Conservation (phyloP, 495 filamentous ascomycete genomes). For the Daldinia bambusicola region DNA sequence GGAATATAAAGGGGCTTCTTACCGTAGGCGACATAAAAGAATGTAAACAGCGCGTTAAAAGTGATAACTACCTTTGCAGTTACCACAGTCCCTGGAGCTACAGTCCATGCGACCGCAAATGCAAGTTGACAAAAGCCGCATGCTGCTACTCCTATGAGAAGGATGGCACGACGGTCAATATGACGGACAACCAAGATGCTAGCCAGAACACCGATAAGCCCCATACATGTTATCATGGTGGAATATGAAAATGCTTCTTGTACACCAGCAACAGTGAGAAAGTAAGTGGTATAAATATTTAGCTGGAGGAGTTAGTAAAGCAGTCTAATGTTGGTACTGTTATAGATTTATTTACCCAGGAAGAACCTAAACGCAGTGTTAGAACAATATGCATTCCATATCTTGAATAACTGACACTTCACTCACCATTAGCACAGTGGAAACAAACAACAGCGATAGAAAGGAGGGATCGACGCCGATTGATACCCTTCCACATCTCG, state of each 20-base stretch:
- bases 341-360: conserved; percentile 35
- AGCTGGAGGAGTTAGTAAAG: conserved; percentile 2
- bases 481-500: conserved; percentile 58
- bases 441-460: conserved; percentile 49
- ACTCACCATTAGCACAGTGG: conserved; percentile 48
- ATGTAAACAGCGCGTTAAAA: conserved; percentile 48
- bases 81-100: conserved; percentile 51
- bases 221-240: conserved; percentile 61
- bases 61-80: conserved; percentile 60
- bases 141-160: conserved; percentile 57
- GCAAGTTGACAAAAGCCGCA: conserved; percentile 62
- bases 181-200: conserved; percentile 58
- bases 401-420: background rate
- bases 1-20: conserved; percentile 1
- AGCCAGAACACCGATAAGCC: conserved; percentile 59
- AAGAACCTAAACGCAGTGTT: conserved; percentile 42
- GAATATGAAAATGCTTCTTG: conserved; percentile 62
- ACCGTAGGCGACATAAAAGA: conserved; percentile 57
- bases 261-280: conserved; percentile 63
- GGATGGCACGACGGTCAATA: conserved; percentile 58
- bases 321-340: background rate
- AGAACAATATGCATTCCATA: conserved; percentile 5
- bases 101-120: conserved; percentile 59
- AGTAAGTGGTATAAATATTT: conserved; percentile 53
- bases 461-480: conserved; percentile 44